Base-by-base conservation (phyloP, 805 yeast species). In the Nakazawaea laoshanensis region DNA sequence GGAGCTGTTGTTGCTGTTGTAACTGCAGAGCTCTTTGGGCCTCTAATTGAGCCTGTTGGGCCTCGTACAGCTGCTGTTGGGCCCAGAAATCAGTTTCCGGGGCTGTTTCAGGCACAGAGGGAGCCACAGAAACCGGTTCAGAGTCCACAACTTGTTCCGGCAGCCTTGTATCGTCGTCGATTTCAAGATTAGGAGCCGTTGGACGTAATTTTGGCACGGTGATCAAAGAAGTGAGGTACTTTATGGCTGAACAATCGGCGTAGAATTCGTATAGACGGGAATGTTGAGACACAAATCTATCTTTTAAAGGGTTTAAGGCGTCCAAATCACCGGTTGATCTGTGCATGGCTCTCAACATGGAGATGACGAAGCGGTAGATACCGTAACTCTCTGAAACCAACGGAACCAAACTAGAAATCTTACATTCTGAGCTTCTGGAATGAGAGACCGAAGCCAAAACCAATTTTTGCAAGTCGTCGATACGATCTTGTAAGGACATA, bases 351-450 rank as follows among this genome's bases (percentile, higher is more conserved):
- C 95, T 71, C 38, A 89, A 61, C 97, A 89, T 88, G 7, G 94
- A 79, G 2, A 85, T 81, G 37, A 82, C 62, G 47, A 89, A 89
- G 54, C 86, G 83, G 57, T 87, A 85, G 37, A 89, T 86, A 28
- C 97, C 97, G 49, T 85, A 88, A 2, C 94, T 73, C 54, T 89
- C 98, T 5, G 89, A 72, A 33, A 89, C 85, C 56, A 88, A 64
- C 3, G 96, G 96, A 23, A 89, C 92, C 42, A 89, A 62, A 1
- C 95, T 86, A 41, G 92, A 74, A 12, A 85, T 80, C 42, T 81
- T 78, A 56, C 94, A 85, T 45, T 89, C 89, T 24, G 66, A 54
- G 33, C 67, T 57, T 18, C 71, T 67, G 12, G 78, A 69, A 32
- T 71, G 74, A 20, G 72, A 66, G 33, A 87, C 63, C 5, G 81